Conservation (phyloP, 1,139 yeast genomes). For the Hansenula sp. region DNA sequence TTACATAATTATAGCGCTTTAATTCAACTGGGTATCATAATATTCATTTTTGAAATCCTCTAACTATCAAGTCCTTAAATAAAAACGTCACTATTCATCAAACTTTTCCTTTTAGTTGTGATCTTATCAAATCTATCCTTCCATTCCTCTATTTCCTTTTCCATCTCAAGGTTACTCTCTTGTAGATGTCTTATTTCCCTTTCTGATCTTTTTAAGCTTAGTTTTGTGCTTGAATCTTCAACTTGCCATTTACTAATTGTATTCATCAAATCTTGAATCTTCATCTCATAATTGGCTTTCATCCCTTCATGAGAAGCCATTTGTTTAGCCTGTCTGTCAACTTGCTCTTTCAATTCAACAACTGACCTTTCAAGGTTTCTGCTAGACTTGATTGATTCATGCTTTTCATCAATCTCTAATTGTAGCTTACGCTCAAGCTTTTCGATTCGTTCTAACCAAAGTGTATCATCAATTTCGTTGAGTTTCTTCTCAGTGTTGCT, state of each 20-base stretch:
- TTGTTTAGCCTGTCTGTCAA: slow-evolving; percentile 19
- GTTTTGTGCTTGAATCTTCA: slow-evolving; percentile 38
- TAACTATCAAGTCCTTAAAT: slow-evolving; percentile 11
- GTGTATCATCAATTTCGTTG: slow-evolving; percentile 36
- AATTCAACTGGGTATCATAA: neutral
- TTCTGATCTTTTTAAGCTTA: slow-evolving; percentile 39
- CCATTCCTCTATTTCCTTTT: slow-evolving; percentile 66
- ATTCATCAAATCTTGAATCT: slow-evolving; percentile 32
- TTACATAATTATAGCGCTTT: neutral
- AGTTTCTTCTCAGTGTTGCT: slow-evolving; percentile 31
- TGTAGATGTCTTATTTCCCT: slow-evolving; percentile 50
- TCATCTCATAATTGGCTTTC: slow-evolving; percentile 28
- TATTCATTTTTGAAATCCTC: neutral
- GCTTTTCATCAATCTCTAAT: slow-evolving; percentile 28
- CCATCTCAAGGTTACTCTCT: slow-evolving; percentile 51
- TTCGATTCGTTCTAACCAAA: slow-evolving; percentile 31
- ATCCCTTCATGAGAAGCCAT: slow-evolving; percentile 26
- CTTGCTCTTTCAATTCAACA: slow-evolving; percentile 26
- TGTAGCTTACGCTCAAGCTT: slow-evolving; percentile 29
- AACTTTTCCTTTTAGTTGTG: slow-evolving; percentile 18
- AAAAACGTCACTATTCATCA: slow-evolving; percentile 23
- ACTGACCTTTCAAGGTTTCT: slow-evolving; percentile 32
- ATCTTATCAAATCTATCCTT: slow-evolving; percentile 38
- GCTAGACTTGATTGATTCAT: slow-evolving; percentile 30
- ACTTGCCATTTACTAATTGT: slow-evolving; percentile 37